Evolutionary conservation across 768 basidiomycete genomes (phyloP), one percentile per base, ranked within the genome.

Genomic region (Tylopilus plumbeoviolaceoides): DNA sequence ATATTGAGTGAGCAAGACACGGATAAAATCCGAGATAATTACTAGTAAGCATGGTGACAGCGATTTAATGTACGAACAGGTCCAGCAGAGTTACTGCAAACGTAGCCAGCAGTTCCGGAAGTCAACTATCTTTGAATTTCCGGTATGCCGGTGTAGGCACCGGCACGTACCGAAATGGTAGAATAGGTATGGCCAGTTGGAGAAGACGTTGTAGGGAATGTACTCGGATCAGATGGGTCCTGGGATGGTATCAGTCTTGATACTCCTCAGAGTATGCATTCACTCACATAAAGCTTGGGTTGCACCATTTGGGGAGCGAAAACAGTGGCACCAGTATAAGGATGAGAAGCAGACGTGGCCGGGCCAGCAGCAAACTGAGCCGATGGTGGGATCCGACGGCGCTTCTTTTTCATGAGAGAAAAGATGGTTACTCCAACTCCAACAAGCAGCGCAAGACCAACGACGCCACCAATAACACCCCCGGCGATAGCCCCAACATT

Each of bases 181-280:
- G 67, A 51, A n/a, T 65, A 58, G n/a, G 43, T 33, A 33, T 12
- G 33, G 14, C 33, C 14, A 33, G 5, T 12, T 8, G 59, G 53
- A 30, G 59, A 51, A 3, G 67, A 59, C 5, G 70, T 55, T 31
- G 51, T 21, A 17, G 72, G 73, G 64, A 73, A 72, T 38, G 71
- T 72, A 33, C 62, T 65, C 9, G 72, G 72, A 44, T 73, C 73
- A 31, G 72, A 68, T 3, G 71, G 71, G 31, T 73, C 63, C 71
- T 72, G 39, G 15, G 15, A 48, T 17, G 39, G 14, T 3, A 20
- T 58, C 35, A 62, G 48, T 30, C 30, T 30, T 30, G 30, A 59
- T 15, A 39, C 15, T 28, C 3, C 18, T 14, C 1, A 2, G 18
- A 25, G 21, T 11, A 39, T n/a, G 6, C 40, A 35, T 33, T 0